Conservation (phyloP, 148 eudicot species). For the Vaccinium darrowii region DNA sequence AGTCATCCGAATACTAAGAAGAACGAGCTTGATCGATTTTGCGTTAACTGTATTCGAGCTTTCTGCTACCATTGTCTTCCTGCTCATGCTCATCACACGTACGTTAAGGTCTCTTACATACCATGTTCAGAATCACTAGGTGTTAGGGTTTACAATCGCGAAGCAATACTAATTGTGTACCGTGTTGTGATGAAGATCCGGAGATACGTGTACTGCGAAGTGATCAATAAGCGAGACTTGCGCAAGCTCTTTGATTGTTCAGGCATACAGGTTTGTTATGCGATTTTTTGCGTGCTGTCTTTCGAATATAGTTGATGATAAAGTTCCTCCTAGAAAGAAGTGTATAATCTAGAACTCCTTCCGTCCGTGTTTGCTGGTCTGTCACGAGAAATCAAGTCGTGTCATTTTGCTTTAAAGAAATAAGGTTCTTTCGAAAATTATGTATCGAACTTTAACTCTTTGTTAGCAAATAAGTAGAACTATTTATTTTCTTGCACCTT, state of each 20-base stretch:
- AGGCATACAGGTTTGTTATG: conserved; percentile 10
- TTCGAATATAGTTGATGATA: no score
- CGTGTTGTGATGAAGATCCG: background rate
- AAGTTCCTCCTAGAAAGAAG: no score
- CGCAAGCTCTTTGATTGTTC: conserved; percentile 10
- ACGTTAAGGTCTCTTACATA: conserved; percentile 5
- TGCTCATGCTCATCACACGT: conserved; percentile 3
- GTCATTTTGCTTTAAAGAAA: no score
- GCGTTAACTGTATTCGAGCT: background rate
- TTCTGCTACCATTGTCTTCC: conserved; percentile 2
- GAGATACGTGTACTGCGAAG: conserved; percentile 16
- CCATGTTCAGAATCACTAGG: background rate
- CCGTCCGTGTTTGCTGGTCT: no score
- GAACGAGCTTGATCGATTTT: conserved; percentile 12
- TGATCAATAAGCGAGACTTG: conserved; percentile 6
- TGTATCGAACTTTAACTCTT: no score
- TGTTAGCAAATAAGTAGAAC: no score
- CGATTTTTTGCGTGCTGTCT: background rate
- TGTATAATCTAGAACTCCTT: no score
- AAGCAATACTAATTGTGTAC: background rate
- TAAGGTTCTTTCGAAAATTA: no score
- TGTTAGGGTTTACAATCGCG: background rate
- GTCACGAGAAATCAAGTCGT: no score
- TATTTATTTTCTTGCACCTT: no score
- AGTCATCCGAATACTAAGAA: conserved; percentile 1